Evolutionary conservation across 768 basidiomycete species (phyloP).

Genomic region (Fomitopsis pulvina): DNA sequence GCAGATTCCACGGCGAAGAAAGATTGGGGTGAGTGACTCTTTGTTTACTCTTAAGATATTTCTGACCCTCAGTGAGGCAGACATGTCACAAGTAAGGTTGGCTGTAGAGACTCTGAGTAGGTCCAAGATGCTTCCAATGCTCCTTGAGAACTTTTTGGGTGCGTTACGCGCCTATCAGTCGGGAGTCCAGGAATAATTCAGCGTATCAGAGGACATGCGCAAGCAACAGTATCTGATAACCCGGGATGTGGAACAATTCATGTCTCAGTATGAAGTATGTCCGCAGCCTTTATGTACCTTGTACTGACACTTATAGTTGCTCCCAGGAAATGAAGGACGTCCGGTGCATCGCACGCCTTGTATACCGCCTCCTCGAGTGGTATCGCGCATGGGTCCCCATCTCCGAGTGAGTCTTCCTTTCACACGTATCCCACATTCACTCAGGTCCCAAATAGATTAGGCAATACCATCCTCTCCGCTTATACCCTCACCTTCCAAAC

Average conservation of each 20-base stretch:
- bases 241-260: constrained; percentile 50
- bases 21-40: constrained; percentile 21
- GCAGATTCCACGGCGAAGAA: constrained; percentile 27
- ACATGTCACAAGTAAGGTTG: constrained; percentile 41
- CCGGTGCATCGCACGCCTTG: constrained; percentile 43
- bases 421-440: neutral
- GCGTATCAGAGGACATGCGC: constrained; percentile 57
- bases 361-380: constrained; percentile 63
- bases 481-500: constrained; percentile 71
- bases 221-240: constrained; percentile 52
- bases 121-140: constrained; percentile 50
- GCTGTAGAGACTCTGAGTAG: constrained; percentile 56
- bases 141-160: constrained; percentile 73
- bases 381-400: constrained; percentile 70
- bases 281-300: neutral
- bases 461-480: constrained; percentile 48
- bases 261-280: constrained; percentile 58
- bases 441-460: constrained; percentile 39
- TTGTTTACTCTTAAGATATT: too few species aligned
- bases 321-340: constrained; percentile 40
- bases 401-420: constrained; percentile 32
- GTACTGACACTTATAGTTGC: neutral
- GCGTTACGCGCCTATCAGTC: constrained; percentile 13
- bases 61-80: too few species aligned
- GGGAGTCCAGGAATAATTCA: neutral